Base-by-base conservation (phyloP, 2,329 filamentous ascomycete species). In the Apiospora rasikravindrae region DNA sequence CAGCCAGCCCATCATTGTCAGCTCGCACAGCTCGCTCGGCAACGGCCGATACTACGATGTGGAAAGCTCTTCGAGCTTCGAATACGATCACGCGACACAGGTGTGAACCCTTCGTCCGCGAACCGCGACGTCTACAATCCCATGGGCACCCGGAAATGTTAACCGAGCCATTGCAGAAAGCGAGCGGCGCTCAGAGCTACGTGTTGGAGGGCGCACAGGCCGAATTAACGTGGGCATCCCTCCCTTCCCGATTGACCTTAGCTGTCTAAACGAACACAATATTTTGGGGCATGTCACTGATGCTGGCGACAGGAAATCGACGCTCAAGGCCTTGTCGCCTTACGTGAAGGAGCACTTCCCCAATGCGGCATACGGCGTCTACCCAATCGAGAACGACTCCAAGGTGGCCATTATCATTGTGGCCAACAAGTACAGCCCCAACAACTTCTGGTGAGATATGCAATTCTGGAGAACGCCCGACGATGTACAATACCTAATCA, bases 401-500 rank as follows among this genome's bases (percentile, higher is more conserved):
- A 90, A 91, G 77, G 84, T 98, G 73, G 94, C 95, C 67, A 87
- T 98, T 75, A 84, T 97, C 71, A 90, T 98, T 69, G 95, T 98
- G 68, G 94, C 95, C 71, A 98, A 96, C 87, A 98, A 98, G 83
- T 98, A 98, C 86, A 97, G 94, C 78, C 96, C 97, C 10, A 94
- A 95, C 82, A 99, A 99, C 88, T 99, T 95, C 88, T 98, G 96
- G 95, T 95, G 85, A 57, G 84, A 68, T n/a, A 68, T n/a, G n/a
- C 24, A 26, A 14, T 5, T 2, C 66, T n/a, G 19, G 26, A 68
- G 11, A 37, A 49, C 42, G 67, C 19, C 77, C 81, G 70, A 80
- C 73, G 61, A 64, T 29, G 66, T n/a, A 47, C 24, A 14, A 47
- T 8, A n/a, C 57, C 57, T 64, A 64, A 64, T 40, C 4, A 69